Base-by-base conservation (phyloP, 2,329 filamentous ascomycete species). In the Cordyceps fumosorosea region DNA sequence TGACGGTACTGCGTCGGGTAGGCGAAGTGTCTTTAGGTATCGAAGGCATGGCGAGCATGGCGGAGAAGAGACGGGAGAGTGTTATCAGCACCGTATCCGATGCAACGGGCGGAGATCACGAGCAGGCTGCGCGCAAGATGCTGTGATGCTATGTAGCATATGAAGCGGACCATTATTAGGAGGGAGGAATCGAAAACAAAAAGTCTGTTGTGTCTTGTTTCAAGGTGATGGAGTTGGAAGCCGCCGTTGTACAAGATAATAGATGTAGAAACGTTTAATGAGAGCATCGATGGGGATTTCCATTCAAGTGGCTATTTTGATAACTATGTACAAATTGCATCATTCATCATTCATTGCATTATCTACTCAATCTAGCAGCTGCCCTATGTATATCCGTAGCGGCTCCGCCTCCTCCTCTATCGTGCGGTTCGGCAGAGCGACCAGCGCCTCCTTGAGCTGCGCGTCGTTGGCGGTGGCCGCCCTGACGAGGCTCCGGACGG, bases 1-100 rank as follows among this genome's bases (percentile, higher is more conserved):
- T 96, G 65, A 83, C 85, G 0, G 81, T 98, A 26, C 80, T 97
- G 65, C 82, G 88, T 67, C 82, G 93, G 44, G 88, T 98, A 1
- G 96, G 95, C 57, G 93, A 98, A 76, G 85, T 89, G 3, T 82
- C 79, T 20, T 72, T 89, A 0, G 85, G 84, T 3, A 84, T 86
- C 57, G 76, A 80, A 64, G 78, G 78, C 2, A 78, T 84, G 78
- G 69, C 70, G 37, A 71, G 69, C 52, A 64, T 66, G 22, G 68
- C 70, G 29, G 70, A 69, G 44, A 68, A 67, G 61, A 70, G 80
- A 52, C 72, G 78, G 55, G 76, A 74, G 50, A 81, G 80, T 62
- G 68, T 76, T 3, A 68, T 74, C 16, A 80, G 76, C 65, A 69
- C 66, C 5, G 64, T 64, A 12, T 71, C 70, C 16, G 73, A 71